Base-by-base conservation (phyloP, 2,329 filamentous ascomycete species). In the Sarocladiaceae sp. region DNA sequence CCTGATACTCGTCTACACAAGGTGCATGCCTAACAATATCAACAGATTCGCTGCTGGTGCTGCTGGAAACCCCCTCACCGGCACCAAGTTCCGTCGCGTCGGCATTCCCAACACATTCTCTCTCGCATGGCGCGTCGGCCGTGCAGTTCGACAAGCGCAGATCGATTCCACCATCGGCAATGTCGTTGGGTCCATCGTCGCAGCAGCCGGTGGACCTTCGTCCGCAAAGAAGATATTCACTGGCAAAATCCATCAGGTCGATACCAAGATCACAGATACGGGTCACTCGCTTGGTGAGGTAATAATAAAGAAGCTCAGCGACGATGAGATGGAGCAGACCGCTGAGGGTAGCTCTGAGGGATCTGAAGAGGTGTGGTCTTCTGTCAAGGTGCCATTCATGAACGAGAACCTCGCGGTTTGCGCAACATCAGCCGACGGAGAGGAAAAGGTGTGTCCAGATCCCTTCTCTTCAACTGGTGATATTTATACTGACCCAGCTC, bases 351-450 rank as follows among this genome's bases (percentile, higher is more conserved):
- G 33, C 16, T 20, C 6, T 7, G 26, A 13, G 7, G 26, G 26
- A 29, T 7, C 7, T 9, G 26, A 13, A 13, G 51, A 53, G 6
- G 42, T 45, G 3, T 44, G 47, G 12, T 20, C 43, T 4, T 33
- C 44, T 2, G 61, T 84, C 55, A 82, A 76, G 55, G 80, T 86
- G 40, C 81, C 82, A 0, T 85, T 85, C 66, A 85, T 85, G 63
- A 86, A 86, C 58, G 82, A 87, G 56, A 86, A 85, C 53, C 81
- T 86, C 33, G 75, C 74, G 13, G 81, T 76, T 0, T 35, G 21
- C 21, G 33, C 15, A 9, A 35, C 19, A 19, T 9, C 6, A 6
- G 7, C n/a, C 10, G 33, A 35, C 16, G 33, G 33, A 6, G 5
- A 18, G n/a, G 56, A 62, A 13, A 69, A 72, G 45, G 55, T 35